These are phyloP conservation scores for Avena insularis DNA, from an alignment of 176 grass and related monocot genomes.

Conservation along the genomic window DNA sequence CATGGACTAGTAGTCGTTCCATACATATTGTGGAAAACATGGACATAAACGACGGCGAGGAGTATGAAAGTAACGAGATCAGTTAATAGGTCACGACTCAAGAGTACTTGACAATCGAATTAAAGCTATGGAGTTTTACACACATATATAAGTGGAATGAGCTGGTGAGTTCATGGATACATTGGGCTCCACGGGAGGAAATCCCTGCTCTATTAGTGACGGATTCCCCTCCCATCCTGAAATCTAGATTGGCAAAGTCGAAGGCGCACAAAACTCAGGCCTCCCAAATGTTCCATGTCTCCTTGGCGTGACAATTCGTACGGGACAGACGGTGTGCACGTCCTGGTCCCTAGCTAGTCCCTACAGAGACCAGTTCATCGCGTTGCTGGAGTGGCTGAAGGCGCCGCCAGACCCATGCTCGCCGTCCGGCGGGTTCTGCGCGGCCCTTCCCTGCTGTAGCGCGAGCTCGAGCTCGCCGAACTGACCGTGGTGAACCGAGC, in stretches of 20 bases:
- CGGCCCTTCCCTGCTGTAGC: slow-evolving; percentile 75
- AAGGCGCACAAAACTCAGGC: slow-evolving; percentile 57
- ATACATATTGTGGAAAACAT: no score
- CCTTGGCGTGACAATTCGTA: not conserved
- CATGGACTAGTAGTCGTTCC: no score
- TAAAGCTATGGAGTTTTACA: slow-evolving; percentile 30
- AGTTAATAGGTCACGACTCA: not conserved
- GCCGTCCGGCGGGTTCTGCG: slow-evolving; percentile 30
- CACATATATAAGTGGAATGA: no score
- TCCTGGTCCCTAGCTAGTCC: no score
- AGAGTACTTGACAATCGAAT: slow-evolving; percentile 23
- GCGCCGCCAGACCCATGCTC: slow-evolving; percentile 52
- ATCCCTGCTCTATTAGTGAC: slow-evolving; percentile 9
- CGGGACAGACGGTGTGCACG: not conserved
- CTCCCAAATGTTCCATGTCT: slow-evolving; percentile 48
- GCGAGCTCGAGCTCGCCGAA: slow-evolving; percentile 91
- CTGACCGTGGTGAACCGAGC: slow-evolving; percentile 48
- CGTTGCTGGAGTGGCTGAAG: slow-evolving; percentile 64
- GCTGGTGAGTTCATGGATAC: slow-evolving; percentile 45
- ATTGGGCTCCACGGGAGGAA: slow-evolving; percentile 32
- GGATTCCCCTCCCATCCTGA: slow-evolving; percentile 40
- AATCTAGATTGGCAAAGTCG: slow-evolving; percentile 23
- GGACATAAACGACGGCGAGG: no score
- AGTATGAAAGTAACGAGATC: no score
- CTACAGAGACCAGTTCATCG: slow-evolving; percentile 83